phyloP scores from a whole-genome alignment of 1,284 basidiomycete species.

The Fomes fomentarius region DNA sequence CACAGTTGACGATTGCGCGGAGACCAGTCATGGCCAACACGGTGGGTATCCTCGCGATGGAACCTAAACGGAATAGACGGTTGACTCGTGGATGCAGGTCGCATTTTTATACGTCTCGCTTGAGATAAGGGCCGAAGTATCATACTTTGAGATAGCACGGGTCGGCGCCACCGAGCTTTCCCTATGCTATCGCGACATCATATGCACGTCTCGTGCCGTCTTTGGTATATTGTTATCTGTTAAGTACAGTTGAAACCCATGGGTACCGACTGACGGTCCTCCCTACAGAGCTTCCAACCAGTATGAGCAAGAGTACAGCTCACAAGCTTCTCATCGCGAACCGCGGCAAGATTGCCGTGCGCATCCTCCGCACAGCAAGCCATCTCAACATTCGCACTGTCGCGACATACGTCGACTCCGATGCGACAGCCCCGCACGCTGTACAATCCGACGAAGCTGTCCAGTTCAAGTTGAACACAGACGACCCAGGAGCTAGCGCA shows the following conservation, averaged over 20 bases:
- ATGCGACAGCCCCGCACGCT: conserved; percentile 58
- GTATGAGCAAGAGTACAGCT: too few relatives aligned
- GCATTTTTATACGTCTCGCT: too few relatives aligned
- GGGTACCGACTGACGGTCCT: too few relatives aligned
- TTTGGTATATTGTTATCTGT: too few relatives aligned
- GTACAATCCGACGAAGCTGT: conserved; percentile 52
- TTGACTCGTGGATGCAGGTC: too few relatives aligned
- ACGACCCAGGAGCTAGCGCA: conserved; percentile 25
- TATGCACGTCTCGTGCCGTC: too few relatives aligned
- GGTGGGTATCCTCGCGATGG: too few relatives aligned
- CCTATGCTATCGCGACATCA: conserved; percentile 4
- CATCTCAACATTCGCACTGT: conserved; percentile 50
- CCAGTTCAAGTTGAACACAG: conserved; percentile 32
- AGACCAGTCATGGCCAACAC: conserved; percentile 9
- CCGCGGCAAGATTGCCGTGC: conserved; percentile 56
- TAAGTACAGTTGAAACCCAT: too few relatives aligned
- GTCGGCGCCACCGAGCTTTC: background rate
- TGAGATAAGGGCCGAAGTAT: too few relatives aligned
- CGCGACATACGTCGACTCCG: conserved; percentile 57
- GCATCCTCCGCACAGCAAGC: conserved; percentile 58
- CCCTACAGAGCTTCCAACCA: too few relatives aligned
- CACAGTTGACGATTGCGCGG: conserved; percentile 60
- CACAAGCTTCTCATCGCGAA: conserved; percentile 52
- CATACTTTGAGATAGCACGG: too few relatives aligned
- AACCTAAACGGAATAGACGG: too few relatives aligned